Percentiles rank a stretch among this genome's conserved stretches.
phyloP scores from a whole-genome alignment of 352 stramenopile genomes.

The Saprolegnia diclina region DNA sequence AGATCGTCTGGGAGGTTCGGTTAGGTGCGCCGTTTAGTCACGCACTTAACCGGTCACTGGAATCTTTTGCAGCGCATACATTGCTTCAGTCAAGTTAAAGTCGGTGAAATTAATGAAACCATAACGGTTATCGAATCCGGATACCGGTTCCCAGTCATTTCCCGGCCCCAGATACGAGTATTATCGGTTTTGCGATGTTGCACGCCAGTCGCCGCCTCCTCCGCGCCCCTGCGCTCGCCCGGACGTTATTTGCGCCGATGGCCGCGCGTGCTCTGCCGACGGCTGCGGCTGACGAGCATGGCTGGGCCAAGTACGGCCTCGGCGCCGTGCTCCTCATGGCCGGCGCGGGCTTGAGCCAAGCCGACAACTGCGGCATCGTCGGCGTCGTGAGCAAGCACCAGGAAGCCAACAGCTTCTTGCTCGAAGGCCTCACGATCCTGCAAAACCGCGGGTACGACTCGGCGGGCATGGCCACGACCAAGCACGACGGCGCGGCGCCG shows the following conservation, averaged over 20 bases:
- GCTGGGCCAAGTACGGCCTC: constrained; percentile 11
- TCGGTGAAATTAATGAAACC: neutral
- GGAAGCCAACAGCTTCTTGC: constrained; percentile 69
- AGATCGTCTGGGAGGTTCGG: no score
- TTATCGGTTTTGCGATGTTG: constrained; percentile 8
- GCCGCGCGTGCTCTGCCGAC: neutral
- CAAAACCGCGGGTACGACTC: constrained; percentile 98
- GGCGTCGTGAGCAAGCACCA: constrained; percentile 62
- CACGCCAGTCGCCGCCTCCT: constrained; percentile 16
- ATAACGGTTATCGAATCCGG: constrained; percentile 1
- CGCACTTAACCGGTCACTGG: no score
- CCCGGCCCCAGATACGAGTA: neutral
- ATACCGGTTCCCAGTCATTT: neutral
- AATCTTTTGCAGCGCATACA: neutral
- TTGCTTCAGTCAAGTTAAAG: neutral
- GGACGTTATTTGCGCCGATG: constrained; percentile 5
- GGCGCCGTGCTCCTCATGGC: constrained; percentile 7
- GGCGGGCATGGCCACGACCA: constrained; percentile 93
- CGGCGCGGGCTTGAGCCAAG: constrained; percentile 1
- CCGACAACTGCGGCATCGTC: constrained; percentile 71
- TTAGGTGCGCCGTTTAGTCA: neutral
- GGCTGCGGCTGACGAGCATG: neutral
- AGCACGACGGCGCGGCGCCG: constrained; percentile 37
- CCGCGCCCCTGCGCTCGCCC: constrained; percentile 8
- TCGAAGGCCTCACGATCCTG: constrained; percentile 85